Percentiles rank a stretch among this genome's conserved stretches.
These are phyloP conservation scores for Geranomyces variabilis DNA, from an alignment of 192 early-diverging fungal species.

Conservation along the genomic window DNA sequence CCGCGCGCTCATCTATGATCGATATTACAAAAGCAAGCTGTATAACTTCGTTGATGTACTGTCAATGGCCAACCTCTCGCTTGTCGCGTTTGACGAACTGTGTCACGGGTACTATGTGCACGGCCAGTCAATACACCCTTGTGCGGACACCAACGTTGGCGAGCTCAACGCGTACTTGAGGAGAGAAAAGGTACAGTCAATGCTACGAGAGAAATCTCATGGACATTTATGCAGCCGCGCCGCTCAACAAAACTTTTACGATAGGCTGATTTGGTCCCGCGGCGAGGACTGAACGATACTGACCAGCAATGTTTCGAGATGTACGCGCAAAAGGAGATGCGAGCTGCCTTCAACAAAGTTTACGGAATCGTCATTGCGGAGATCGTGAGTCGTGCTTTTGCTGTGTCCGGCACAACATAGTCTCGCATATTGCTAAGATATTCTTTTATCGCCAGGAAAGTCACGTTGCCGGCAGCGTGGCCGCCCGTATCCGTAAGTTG, in stretches of 20 bases:
- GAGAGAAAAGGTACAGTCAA: constrained; percentile 54
- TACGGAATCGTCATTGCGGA: constrained; percentile 42
- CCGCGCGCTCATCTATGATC: constrained; percentile 42
- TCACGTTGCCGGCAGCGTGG: constrained; percentile 14
- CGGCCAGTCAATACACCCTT: constrained; percentile 51
- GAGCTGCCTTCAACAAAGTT: constrained; percentile 50
- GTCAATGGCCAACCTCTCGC: constrained; percentile 53
- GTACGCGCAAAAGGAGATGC: constrained; percentile 43
- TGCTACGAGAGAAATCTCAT: too few species aligned
- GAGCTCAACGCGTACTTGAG: constrained; percentile 49
- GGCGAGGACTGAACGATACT: constrained; percentile 51
- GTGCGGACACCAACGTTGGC: constrained; percentile 49
- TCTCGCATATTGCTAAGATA: background rate
- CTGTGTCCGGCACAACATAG: background rate
- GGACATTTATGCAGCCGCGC: too few species aligned
- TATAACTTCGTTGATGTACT: constrained; percentile 58
- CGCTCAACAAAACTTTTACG: background rate
- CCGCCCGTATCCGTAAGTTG: constrained; percentile 15
- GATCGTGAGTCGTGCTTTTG: background rate
- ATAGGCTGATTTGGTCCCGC: constrained; percentile 56
- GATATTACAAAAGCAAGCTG: constrained; percentile 55
- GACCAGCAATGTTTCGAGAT: constrained; percentile 59
- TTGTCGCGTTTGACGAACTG: constrained; percentile 58
- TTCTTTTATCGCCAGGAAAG: background rate
- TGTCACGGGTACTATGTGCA: constrained; percentile 65